Conservation (phyloP, 768 basidiomycete genomes). For the Phylloporus sp. region DNA sequence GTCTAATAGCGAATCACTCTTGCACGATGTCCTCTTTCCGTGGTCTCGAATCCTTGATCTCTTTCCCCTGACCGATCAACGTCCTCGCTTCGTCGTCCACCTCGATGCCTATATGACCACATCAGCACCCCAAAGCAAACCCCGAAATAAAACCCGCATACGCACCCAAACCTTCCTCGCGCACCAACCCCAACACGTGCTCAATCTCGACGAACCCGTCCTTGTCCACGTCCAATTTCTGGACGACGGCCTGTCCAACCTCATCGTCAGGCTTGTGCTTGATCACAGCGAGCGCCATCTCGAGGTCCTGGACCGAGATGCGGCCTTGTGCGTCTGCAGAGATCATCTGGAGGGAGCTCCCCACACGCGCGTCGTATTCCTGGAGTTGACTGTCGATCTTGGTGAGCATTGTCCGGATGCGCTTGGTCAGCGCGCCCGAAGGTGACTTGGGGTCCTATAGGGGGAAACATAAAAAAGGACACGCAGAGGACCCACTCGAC, state of each 20-base stretch:
- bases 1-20: constrained; percentile 38
- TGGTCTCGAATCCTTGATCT: constrained; percentile 74
- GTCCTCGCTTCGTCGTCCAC: constrained; percentile 81
- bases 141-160: constrained; percentile 2
- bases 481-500: background rate
- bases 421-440: constrained; percentile 85
- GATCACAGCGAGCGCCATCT: constrained; percentile 89
- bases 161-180: constrained; percentile 80
- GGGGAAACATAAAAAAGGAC: background rate
- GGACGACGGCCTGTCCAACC: constrained; percentile 77
- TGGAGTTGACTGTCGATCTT: constrained; percentile 92
- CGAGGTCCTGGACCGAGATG: constrained; percentile 82
- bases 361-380: constrained; percentile 87
- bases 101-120: constrained; percentile 53
- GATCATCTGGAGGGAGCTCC: constrained; percentile 79
- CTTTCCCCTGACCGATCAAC: constrained; percentile 76
- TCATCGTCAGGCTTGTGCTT: constrained; percentile 90
- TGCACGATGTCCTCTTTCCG: constrained; percentile 95
- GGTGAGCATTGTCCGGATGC: constrained; percentile 91
- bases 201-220: constrained; percentile 95
- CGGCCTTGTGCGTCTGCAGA: constrained; percentile 81
- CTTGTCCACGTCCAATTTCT: constrained; percentile 93
- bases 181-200: constrained; percentile 85
- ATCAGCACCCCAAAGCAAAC: background rate
- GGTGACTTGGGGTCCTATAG: constrained; percentile 71